A percentile compares a stretch with the other conserved stretches of the same genome.
phyloP scores from a whole-genome alignment of 306 rosid genomes.

The Cucurbita argyrosperma region DNA sequence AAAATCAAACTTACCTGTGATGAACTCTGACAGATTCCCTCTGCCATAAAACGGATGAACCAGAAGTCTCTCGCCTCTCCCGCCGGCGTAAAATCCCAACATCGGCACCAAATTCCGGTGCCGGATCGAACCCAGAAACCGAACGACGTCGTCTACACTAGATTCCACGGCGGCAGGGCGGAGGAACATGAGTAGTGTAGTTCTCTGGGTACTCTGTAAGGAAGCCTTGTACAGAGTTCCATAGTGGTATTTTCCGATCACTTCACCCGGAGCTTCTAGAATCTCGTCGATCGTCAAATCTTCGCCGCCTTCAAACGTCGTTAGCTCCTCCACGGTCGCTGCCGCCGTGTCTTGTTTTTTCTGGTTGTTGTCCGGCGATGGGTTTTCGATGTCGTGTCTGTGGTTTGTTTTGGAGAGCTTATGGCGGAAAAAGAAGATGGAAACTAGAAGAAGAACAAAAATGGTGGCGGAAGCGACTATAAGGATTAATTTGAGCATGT shows the following conservation, averaged over 20 bases:
- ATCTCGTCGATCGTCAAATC: slow-evolving; percentile 65
- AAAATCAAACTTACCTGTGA: slow-evolving; percentile 37
- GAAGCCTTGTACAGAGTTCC: slow-evolving; percentile 79
- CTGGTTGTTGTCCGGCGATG: slow-evolving; percentile 40
- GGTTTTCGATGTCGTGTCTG: slow-evolving; percentile 22
- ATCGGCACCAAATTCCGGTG: slow-evolving; percentile 27
- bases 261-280: slow-evolving; percentile 93
- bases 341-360: slow-evolving; percentile 13
- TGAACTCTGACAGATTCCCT: slow-evolving; percentile 66
- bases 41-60: slow-evolving; percentile 64
- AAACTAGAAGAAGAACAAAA: slow-evolving; percentile 24
- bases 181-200: slow-evolving; percentile 65
- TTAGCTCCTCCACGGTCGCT: slow-evolving; percentile 29
- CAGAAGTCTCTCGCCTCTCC: slow-evolving; percentile 90
- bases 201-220: slow-evolving; percentile 41
- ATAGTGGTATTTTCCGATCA: slow-evolving; percentile 76
- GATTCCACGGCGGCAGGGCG: slow-evolving; percentile 56
- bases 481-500: slow-evolving; percentile 33
- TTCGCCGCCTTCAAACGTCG: slow-evolving; percentile 55
- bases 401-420: neutral
- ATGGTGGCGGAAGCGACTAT: slow-evolving; percentile 22
- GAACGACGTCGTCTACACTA: neutral
- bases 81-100: slow-evolving; percentile 79
- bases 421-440: slow-evolving; percentile 25
- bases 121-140: slow-evolving; percentile 11